These are phyloP conservation scores for Tetracladium maxilliforme DNA, from an alignment of 2,329 filamentous ascomycete species.

Conservation along the genomic window DNA sequence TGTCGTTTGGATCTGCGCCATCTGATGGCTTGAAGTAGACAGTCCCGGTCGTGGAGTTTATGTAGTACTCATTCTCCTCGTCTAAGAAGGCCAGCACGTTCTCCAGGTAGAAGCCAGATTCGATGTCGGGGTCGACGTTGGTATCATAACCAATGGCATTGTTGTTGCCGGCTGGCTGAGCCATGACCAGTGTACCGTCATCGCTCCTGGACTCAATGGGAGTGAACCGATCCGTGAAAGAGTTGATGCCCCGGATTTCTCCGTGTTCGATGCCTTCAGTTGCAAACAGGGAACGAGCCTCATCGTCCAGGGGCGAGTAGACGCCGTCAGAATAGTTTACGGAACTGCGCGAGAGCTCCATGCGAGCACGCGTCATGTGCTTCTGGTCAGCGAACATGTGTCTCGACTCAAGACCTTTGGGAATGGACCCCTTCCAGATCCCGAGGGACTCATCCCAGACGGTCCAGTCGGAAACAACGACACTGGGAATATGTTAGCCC, in stretches of 20 bases:
- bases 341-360: no score
- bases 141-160: conserved; percentile 2
- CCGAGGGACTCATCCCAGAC: no score
- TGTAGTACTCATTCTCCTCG: conserved; percentile 1
- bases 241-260: conserved; percentile 1
- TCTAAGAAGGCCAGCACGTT: conserved; percentile 1
- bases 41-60: conserved; percentile 1
- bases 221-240: conserved; percentile 1
- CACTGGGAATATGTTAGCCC: no score
- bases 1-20: neutral
- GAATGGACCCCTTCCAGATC: no score
- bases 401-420: no score
- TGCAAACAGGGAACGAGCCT: no score
- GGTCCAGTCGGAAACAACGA: no score
- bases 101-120: conserved; percentile 1
- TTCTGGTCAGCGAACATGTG: no score
- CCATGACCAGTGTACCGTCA: conserved; percentile 1
- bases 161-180: neutral
- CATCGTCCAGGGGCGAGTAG: no score
- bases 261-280: neutral
- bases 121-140: conserved; percentile 1
- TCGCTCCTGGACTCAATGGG: no score
- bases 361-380: no score
- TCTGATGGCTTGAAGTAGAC: conserved; percentile 1
- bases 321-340: no score